Base-by-base conservation (phyloP, 2,329 filamentous ascomycete species). In the Metarhizium anisopliae region DNA sequence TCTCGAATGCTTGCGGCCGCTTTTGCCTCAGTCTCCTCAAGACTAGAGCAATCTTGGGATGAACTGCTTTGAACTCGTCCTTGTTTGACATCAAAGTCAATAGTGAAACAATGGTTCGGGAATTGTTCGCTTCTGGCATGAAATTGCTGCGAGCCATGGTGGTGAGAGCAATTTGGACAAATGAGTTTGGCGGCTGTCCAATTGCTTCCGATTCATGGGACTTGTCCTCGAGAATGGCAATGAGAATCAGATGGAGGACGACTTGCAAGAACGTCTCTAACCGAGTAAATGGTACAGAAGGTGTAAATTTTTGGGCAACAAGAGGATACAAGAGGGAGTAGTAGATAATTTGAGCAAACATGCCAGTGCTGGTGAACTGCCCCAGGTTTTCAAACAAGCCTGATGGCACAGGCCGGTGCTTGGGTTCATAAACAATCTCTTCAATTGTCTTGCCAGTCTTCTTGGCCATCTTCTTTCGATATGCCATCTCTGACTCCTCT, bases 261-360 rank as follows among this genome's bases (percentile, higher is more conserved):
- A 96, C 88, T 66, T 97, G 93, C 36, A 97, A 74, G 71, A 95
- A 96, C 0, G 90, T 87, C 72, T 99, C 94, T 8, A 96, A 80
- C 54, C 94, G 83, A 1, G 92, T 95, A 11, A 81, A 78, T 8
- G 90, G 89, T 30, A 97, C 86, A 18, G 78, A 83, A 0, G 90
- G 87, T 1, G 88, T 90, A 32, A 83, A 78, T 51, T 80, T 79
- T 55, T 83, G 77, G 25, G 85, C 85, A 35, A 86, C 83, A 5
- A 95, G 74, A 2, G 89, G 84, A 68, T 95, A 97, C 18, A 91
- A 77, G 14, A 99, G 77, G 25, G 89, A 87, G 68, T 95, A 94
- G 71, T 92, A 95, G 52, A 97, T 83, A 59, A 96, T 83, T 67
- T 96, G 91, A 10, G 87, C 86, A 68, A 99, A 99, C 60, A 96